A percentile compares a stretch with the other conserved stretches of the same genome.
Evolutionary conservation across 1,284 basidiomycete genomes (phyloP).

Genomic region (Naganishia liquefaciens): DNA sequence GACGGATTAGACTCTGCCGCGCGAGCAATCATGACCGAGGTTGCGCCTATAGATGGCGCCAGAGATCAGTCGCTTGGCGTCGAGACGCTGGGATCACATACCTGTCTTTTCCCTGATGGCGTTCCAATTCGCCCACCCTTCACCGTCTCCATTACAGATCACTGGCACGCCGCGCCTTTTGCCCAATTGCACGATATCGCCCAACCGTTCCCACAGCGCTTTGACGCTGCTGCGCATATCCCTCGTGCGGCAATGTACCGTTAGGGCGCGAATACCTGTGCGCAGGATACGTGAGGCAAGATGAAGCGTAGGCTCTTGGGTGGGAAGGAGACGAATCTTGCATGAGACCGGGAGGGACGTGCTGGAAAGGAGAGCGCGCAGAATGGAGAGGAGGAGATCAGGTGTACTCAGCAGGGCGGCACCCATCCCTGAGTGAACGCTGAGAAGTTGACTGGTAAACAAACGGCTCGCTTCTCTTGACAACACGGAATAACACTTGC

Average conservation of each 20-base stretch:
- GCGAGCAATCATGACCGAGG: slow-evolving; percentile 93
- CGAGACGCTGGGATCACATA: slow-evolving; percentile 40
- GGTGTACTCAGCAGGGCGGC: slow-evolving; percentile 90
- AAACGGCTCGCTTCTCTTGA: too few relatives aligned
- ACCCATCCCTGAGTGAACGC: slow-evolving; percentile 90
- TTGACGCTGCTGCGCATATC: slow-evolving; percentile 84
- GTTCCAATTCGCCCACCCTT: slow-evolving; percentile 74
- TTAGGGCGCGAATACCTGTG: slow-evolving; percentile 85
- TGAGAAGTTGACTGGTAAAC: slow-evolving; percentile 29
- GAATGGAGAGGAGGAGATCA: slow-evolving; percentile 82
- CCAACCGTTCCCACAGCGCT: slow-evolving; percentile 75
- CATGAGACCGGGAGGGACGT: slow-evolving; percentile 81
- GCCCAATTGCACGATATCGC: slow-evolving; percentile 74
- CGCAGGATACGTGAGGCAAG: slow-evolving; percentile 82
- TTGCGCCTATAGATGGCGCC: slow-evolving; percentile 63
- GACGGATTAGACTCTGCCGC: slow-evolving; percentile 91
- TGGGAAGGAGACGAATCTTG: slow-evolving; percentile 88
- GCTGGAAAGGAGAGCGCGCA: slow-evolving; percentile 70
- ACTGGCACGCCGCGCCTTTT: slow-evolving; percentile 68
- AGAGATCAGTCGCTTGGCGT: background rate
- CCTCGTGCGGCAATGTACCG: slow-evolving; percentile 92
- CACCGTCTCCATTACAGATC: slow-evolving; percentile 91
- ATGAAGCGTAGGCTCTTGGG: slow-evolving; percentile 79
- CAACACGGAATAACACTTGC: too few relatives aligned
- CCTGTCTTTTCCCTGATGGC: slow-evolving; percentile 74